Conservation (phyloP, 1,284 basidiomycete genomes). For the Trichosporon ovoides region DNA sequence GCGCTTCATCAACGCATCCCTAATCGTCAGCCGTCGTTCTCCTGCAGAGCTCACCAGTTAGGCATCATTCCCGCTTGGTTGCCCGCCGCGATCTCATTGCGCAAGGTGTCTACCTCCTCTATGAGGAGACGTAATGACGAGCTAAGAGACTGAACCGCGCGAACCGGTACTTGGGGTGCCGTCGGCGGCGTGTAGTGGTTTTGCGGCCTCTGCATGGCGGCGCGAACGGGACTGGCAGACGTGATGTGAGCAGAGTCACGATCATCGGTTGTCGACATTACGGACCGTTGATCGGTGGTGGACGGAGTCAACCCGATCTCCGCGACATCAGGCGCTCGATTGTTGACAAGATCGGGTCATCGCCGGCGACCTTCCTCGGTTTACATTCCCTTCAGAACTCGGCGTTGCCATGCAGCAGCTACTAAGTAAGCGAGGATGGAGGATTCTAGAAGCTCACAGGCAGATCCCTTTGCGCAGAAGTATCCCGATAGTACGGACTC, state of each 20-base stretch:
- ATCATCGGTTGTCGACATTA: no score
- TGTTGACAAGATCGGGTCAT: neutral
- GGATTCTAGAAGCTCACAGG: no score
- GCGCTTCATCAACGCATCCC: conserved; percentile 40
- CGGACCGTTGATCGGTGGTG: no score
- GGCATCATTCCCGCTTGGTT: conserved; percentile 34
- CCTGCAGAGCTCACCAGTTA: conserved; percentile 36
- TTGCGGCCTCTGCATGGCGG: conserved; percentile 9
- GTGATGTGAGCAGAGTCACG: no score
- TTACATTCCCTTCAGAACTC: no score
- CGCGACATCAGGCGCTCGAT: neutral
- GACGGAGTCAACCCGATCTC: neutral
- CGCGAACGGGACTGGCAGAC: no score
- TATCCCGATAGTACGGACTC: conserved; percentile 59
- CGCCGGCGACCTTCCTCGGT: no score
- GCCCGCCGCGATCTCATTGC: conserved; percentile 30
- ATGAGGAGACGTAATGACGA: conserved; percentile 39
- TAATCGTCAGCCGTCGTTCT: conserved; percentile 8
- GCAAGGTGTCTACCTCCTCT: conserved; percentile 41
- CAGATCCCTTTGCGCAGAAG: conserved; percentile 54
- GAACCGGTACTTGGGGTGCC: conserved; percentile 28
- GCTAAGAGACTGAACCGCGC: conserved; percentile 32
- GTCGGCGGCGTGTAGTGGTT: conserved; percentile 25
- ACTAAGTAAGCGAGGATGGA: conserved; percentile 27
- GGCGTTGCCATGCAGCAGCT: conserved; percentile 45